phyloP scores from a whole-genome alignment of 208 protist genomes.

The Acanthamoeba healyi region DNA sequence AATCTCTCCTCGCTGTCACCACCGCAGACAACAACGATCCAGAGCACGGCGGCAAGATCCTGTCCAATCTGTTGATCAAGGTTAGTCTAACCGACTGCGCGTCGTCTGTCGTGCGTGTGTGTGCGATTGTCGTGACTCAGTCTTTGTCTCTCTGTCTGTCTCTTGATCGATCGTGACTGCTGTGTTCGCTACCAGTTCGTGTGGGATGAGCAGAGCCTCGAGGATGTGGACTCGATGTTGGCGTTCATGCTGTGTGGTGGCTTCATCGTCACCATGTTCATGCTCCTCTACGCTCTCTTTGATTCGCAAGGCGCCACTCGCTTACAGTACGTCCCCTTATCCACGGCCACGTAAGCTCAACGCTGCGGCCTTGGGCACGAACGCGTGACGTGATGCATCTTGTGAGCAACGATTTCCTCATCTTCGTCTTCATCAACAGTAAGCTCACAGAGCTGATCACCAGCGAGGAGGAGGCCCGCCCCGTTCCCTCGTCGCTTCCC shows the following conservation, averaged over 20 bases:
- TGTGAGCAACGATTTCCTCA: too few species aligned
- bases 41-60: slow-evolving; percentile 4
- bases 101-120: too few species aligned
- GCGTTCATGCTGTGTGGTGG: slow-evolving; percentile 4
- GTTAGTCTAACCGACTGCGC: background rate
- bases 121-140: too few species aligned
- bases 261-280: background rate
- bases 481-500: background rate
- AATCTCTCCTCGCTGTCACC: background rate
- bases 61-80: background rate
- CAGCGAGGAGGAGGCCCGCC: background rate
- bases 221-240: slow-evolving; percentile 28
- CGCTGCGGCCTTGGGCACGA: background rate
- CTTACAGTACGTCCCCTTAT: background rate
- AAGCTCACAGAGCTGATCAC: background rate
- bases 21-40: slow-evolving; percentile 36
- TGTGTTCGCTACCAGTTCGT: background rate
- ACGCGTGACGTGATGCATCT: background rate
- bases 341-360: background rate
- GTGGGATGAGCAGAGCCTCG: slow-evolving; percentile 5
- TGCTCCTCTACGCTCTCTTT: background rate
- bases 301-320: background rate
- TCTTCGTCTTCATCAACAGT: background rate
- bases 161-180: too few species aligned
- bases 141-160: too few species aligned